These are phyloP conservation scores for Naegleria lovaniensis DNA, from an alignment of 208 protist genomes.

Conservation along the genomic window DNA sequence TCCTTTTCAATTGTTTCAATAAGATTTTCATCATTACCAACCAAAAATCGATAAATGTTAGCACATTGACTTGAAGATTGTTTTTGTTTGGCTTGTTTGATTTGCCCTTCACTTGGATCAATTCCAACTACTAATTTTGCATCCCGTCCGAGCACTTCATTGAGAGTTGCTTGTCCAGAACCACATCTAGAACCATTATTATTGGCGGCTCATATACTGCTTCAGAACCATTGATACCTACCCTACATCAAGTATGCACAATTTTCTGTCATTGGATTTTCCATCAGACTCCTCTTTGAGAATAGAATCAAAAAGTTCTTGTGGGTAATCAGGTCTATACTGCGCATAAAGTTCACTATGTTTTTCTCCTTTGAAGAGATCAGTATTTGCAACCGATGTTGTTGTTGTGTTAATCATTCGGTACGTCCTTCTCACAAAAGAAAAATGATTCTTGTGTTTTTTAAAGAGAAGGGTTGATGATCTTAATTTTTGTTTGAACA, in stretches of 20 bases:
- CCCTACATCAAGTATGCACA: no score
- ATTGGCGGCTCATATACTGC: no score
- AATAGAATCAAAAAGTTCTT: background rate
- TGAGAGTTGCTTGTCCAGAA: background rate
- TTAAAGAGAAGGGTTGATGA: no score
- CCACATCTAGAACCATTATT: background rate
- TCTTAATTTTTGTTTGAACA: no score
- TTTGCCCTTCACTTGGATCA: slow-evolving; percentile 1
- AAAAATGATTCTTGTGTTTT: no score
- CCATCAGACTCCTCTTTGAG: background rate
- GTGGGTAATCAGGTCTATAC: background rate
- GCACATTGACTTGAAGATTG: background rate
- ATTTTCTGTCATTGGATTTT: no score
- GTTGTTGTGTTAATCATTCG: no score
- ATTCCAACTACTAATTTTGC: background rate
- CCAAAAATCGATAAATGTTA: background rate
- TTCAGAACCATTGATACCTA: background rate
- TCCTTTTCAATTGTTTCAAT: background rate
- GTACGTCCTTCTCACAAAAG: no score
- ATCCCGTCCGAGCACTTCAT: background rate
- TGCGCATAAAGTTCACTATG: background rate
- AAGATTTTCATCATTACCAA: background rate
- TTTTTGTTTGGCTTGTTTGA: background rate
- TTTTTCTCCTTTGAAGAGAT: background rate
- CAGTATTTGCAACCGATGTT: background rate